Conservation (phyloP, 305 asterid species). For the Andrographis paniculata region DNA sequence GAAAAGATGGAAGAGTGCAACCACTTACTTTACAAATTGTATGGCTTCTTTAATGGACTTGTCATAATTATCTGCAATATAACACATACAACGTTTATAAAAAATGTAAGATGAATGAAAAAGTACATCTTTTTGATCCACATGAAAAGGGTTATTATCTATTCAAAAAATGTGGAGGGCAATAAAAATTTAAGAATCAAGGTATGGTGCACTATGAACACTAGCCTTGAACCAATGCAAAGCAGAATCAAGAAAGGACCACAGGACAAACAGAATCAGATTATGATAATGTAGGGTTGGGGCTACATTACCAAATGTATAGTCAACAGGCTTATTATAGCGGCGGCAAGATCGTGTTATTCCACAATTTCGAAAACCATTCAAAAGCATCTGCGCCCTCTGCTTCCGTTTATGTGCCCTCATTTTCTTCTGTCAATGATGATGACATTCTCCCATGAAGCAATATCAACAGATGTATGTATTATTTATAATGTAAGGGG, state of each 20-base stretch:
- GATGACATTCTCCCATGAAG: constrained; percentile 18
- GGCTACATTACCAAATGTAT: constrained; percentile 56
- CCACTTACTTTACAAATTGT: constrained; percentile 48
- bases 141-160: no score
- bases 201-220: no score
- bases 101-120: no score
- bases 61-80: constrained; percentile 69
- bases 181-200: no score
- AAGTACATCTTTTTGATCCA: no score
- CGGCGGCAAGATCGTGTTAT: constrained; percentile 61
- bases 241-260: constrained; percentile 9
- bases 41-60: constrained; percentile 67
- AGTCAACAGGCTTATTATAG: constrained; percentile 43
- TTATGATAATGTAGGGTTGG: background rate
- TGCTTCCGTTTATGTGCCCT: constrained; percentile 32
- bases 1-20: no score
- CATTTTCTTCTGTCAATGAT: constrained; percentile 58
- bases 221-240: no score
- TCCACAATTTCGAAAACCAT: constrained; percentile 33
- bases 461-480: constrained; percentile 16
- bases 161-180: no score
- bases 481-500: constrained; percentile 6
- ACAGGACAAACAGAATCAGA: background rate
- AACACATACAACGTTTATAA: no score
- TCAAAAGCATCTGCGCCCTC: constrained; percentile 33